Evolutionary conservation across 441 rosid species (phyloP).

Genomic region (Macaranga tanarius): DNA sequence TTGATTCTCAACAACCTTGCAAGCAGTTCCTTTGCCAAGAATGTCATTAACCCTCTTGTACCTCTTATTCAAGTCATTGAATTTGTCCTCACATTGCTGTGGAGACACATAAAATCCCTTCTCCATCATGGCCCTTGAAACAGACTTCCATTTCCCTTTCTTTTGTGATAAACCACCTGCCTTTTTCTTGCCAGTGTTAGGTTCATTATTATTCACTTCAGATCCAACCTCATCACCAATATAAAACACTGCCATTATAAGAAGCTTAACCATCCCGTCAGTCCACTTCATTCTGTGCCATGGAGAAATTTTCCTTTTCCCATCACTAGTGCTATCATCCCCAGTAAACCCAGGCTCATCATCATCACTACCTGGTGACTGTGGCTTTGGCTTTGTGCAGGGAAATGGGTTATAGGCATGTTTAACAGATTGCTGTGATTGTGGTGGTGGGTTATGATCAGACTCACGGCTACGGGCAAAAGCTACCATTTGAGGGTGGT

Average conservation of each 20-base stretch:
- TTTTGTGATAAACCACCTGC: slow-evolving; percentile 68
- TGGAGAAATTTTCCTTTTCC: slow-evolving; percentile 60
- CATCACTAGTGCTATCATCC: slow-evolving; percentile 55
- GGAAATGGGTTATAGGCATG: slow-evolving; percentile 38
- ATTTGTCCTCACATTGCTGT: slow-evolving; percentile 96
- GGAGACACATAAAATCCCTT: slow-evolving; percentile 95
- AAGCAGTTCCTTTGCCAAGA: slow-evolving; percentile 83
- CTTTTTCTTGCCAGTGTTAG: slow-evolving; percentile 51
- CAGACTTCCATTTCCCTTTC: slow-evolving; percentile 98
- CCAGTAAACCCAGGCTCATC: slow-evolving; percentile 58
- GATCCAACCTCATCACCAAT: slow-evolving; percentile 86
- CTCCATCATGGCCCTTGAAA: slow-evolving; percentile 93
- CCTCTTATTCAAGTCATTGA: slow-evolving; percentile 94
- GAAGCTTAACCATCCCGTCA: slow-evolving; percentile 73
- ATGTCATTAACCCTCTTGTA: slow-evolving; percentile 95
- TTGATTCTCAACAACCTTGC: slow-evolving; percentile 89
- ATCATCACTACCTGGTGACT: slow-evolving; percentile 62
- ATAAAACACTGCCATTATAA: slow-evolving; percentile 83
- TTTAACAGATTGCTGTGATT: slow-evolving; percentile 41
- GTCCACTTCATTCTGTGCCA: slow-evolving; percentile 99
- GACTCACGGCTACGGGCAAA: slow-evolving; percentile 37
- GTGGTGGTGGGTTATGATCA: slow-evolving; percentile 39
- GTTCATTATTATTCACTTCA: slow-evolving; percentile 40
- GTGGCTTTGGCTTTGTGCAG: slow-evolving; percentile 47
- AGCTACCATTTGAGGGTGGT: slow-evolving; percentile 53